Conservation (phyloP, 1,284 basidiomycete genomes). For the Abortiporus biennis region DNA sequence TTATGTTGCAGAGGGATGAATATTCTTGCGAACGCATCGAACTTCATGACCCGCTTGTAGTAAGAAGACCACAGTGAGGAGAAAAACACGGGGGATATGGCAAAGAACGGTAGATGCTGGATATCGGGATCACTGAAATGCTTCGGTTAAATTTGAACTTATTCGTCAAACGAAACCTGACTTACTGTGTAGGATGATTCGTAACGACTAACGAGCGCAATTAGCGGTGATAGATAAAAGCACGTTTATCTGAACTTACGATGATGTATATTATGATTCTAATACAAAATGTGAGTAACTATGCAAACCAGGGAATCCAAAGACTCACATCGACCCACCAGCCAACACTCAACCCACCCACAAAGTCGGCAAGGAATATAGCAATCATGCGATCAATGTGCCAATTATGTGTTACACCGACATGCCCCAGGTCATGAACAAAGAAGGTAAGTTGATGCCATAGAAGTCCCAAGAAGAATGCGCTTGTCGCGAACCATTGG, state of each 20-base stretch:
- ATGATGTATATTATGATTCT: conserved; percentile 99
- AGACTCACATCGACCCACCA: conserved; percentile 95
- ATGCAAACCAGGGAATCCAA: conserved; percentile 7
- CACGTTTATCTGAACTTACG: no score
- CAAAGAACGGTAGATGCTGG: conserved; percentile 95
- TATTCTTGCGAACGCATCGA: conserved; percentile 67
- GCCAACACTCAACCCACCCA: conserved; percentile 90
- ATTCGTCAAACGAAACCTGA: conserved; percentile 10
- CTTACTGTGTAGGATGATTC: conserved; percentile 94
- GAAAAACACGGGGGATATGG: conserved; percentile 87
- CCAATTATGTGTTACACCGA: conserved; percentile 90
- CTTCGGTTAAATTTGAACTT: conserved; percentile 4
- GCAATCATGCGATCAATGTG: conserved; percentile 74
- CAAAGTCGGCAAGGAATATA: conserved; percentile 79
- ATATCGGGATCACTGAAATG: conserved; percentile 86
- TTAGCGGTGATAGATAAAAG: conserved; percentile 2
- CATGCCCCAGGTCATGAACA: conserved; percentile 94
- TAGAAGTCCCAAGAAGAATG: conserved; percentile 78
- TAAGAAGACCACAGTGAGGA: conserved; percentile 88
- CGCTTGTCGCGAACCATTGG: conserved; percentile 64
- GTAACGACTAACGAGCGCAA: conserved; percentile 67
- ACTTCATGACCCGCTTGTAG: conserved; percentile 84
- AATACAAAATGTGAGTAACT: conserved; percentile 5
- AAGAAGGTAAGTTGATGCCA: conserved; percentile 96
- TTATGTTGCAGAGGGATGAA: conserved; percentile 84